Base-by-base conservation (phyloP, 208 protist genomes). In the Acanthamoeba quina region DNA sequence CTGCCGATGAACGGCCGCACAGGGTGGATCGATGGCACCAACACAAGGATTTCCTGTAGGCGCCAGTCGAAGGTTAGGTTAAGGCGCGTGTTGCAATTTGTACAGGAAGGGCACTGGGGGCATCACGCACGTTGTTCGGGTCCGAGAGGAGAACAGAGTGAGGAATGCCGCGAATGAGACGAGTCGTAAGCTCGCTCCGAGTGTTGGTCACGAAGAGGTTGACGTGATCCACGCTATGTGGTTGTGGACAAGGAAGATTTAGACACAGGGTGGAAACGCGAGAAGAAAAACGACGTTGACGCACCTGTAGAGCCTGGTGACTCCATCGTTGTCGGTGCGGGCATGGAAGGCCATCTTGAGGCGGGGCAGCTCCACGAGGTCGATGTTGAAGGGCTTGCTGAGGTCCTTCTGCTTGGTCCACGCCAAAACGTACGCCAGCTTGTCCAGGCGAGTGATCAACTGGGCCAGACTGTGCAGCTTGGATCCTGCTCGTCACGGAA, bases 301-400 rank as follows among this genome's bases (percentile, higher is more conserved):
- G 44, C 29, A 56, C 78, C 78, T 91, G 95, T 97, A 98, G 15
- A 98, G 95, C 24, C 97, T 92, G 10, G 94, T 94, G 24, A 95
- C 88, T 58, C 96, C 96, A 24, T 96, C 70, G 56, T 83, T 95
- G 49, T 98, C 98, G 31, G 86, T 95, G n/a, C 95, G 95, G n/a
- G 96, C 96, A 49, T 97, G 94, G 93, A 99, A 98, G 80, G 95
- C 96, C 60, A 98, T 94, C 47, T 97, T 97, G 56, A 99, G 96
- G 47, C 98, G 98, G 26, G 98, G 98, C 86, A 99, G 95, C 95
- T 99, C 98, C 37, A 99, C 96, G 4, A 95, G 66, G 58, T 95
- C 96, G 11, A 99, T 95, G n/a, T 95, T 94, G 54, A 86, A 44
- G 19, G 92, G 85, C 17, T 88, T 83, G 56, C 21, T 82, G 19